Percentiles rank a stretch among this genome's conserved stretches.
Conservation (phyloP, 257 asterid species). For the Gynochthodes officinalis region DNA sequence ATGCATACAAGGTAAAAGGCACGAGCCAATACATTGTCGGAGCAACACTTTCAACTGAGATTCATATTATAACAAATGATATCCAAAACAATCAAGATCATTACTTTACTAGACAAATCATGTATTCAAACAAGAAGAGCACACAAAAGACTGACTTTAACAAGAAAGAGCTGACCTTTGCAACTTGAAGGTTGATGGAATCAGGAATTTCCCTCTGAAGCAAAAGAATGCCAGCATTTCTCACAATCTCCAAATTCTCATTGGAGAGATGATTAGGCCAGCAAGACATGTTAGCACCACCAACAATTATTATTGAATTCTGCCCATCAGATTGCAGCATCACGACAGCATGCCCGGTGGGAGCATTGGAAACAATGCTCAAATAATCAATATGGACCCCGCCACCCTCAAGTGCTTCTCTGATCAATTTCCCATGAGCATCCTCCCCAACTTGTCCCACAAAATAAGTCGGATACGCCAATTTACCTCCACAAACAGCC, state of each 20-base stretch:
- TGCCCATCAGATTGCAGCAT: conserved; percentile 86
- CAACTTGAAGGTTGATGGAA: conserved; percentile 74
- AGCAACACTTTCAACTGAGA: not conserved
- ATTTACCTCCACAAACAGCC: conserved; percentile 79
- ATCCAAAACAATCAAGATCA: not conserved
- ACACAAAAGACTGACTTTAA: not conserved
- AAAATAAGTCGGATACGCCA: conserved; percentile 72
- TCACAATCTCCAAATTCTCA: conserved; percentile 60
- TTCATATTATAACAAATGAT: not conserved
- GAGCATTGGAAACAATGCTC: conserved; percentile 49
- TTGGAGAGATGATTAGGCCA: conserved; percentile 67
- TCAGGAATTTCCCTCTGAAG: conserved; percentile 99
- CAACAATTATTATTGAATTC: conserved; percentile 84
- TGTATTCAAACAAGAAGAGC: not conserved
- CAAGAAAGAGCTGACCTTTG: conserved; percentile 58
- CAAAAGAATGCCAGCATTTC: conserved; percentile 79
- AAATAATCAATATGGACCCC: conserved; percentile 68
- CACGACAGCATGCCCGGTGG: conserved; percentile 96
- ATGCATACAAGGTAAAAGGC: not conserved
- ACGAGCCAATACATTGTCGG: not conserved
- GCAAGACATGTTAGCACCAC: conserved; percentile 81
- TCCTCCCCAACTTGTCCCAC: conserved; percentile 87
- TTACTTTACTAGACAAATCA: not conserved
- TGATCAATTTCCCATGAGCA: conserved; percentile 77
- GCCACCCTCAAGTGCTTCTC: conserved; percentile 57